phyloP scores from a whole-genome alignment of 768 basidiomycete genomes.

The Xerocomus brunneocitrinus region DNA sequence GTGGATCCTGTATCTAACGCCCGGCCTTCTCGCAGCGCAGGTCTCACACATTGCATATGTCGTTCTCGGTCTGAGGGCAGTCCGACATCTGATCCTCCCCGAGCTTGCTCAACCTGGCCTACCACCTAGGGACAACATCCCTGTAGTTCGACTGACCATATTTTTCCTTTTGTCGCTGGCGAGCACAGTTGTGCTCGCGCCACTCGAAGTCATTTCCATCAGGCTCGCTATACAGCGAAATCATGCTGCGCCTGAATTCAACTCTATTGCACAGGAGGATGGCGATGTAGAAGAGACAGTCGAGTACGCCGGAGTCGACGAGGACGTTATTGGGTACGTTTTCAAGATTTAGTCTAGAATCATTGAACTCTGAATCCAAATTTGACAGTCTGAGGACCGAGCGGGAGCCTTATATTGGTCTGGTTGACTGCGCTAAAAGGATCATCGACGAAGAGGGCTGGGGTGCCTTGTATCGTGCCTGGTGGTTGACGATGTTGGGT shows the following conservation, averaged over 20 bases:
- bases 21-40: constrained; percentile 51
- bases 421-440: constrained; percentile 70
- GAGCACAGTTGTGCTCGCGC: constrained; percentile 59
- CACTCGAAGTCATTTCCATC: constrained; percentile 75
- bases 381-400: constrained; percentile 61
- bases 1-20: constrained; percentile 79
- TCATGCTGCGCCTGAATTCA: constrained; percentile 69
- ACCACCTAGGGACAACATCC: constrained; percentile 38
- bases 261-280: constrained; percentile 70
- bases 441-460: constrained; percentile 79
- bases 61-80: constrained; percentile 38
- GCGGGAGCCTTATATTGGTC: constrained; percentile 71
- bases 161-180: constrained; percentile 54
- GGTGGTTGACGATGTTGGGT: constrained; percentile 78
- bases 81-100: constrained; percentile 56
- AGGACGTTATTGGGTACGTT: constrained; percentile 81
- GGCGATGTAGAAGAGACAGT: constrained; percentile 54
- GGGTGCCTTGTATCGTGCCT: constrained; percentile 70
- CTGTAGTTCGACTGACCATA: constrained; percentile 45
- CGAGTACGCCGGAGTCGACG: constrained; percentile 66
- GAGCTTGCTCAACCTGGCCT: constrained; percentile 38
- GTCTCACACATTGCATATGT: constrained; percentile 43
- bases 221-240: constrained; percentile 82
- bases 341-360: not conserved
- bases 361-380: not conserved